Percentiles rank a stretch among this genome's conserved stretches.
These are phyloP conservation scores for Trichoderma koningii DNA, from an alignment of 2,329 filamentous ascomycete species.

Conservation along the genomic window DNA sequence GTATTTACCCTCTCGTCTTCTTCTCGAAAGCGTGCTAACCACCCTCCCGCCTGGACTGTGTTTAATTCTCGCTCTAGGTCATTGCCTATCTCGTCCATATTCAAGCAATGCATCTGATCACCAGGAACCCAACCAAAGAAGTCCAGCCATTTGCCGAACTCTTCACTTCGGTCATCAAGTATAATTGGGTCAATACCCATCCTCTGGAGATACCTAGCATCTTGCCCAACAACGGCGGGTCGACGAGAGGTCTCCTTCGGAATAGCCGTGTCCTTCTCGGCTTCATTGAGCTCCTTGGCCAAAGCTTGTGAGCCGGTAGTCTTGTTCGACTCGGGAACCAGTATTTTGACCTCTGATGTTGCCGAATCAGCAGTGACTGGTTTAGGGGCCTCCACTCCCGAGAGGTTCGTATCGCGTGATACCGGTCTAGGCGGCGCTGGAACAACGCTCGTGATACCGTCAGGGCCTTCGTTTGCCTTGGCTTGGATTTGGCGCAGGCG, in stretches of 20 bases:
- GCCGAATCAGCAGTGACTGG: conserved; percentile 41
- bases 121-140: conserved; percentile 87
- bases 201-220: conserved; percentile 73
- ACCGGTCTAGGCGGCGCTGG: conserved; percentile 67
- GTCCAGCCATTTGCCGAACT: conserved; percentile 80
- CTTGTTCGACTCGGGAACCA: conserved; percentile 49
- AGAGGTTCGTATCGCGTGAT: conserved; percentile 40
- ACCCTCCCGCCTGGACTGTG: conserved; percentile 87
- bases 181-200: conserved; percentile 76
- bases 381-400: conserved; percentile 36
- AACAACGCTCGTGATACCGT: conserved; percentile 87
- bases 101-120: conserved; percentile 71
- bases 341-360: conserved; percentile 62
- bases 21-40: conserved; percentile 80
- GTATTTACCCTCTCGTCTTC: conserved; percentile 88
- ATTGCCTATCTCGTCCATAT: conserved; percentile 76
- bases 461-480: conserved; percentile 67
- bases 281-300: conserved; percentile 32
- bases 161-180: conserved; percentile 73
- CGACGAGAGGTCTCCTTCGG: conserved; percentile 56
- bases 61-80: conserved; percentile 87
- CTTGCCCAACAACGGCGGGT: conserved; percentile 69
- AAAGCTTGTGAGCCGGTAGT: conserved; percentile 45
- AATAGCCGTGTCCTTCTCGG: conserved; percentile 35
- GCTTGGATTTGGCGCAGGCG: conserved; percentile 66